Evolutionary conservation across 2,329 filamentous ascomycete genomes (phyloP).

Genomic region (Xylariales sp.): DNA sequence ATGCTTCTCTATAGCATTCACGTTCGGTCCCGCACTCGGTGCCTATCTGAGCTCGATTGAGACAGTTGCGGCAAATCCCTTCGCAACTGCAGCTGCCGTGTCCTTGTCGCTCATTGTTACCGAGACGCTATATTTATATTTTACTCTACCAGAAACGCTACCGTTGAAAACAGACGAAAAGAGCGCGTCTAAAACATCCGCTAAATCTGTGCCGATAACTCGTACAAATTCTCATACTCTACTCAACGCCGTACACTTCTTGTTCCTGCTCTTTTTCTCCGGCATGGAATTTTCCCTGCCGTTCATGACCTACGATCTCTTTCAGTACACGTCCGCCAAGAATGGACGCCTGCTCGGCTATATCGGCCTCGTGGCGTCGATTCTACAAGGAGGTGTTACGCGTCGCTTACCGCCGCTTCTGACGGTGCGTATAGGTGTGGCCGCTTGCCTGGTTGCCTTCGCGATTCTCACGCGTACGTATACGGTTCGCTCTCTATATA

Average conservation of each 20-base stretch:
- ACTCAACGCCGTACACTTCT: constrained; percentile 86
- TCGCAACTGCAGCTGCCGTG: constrained; percentile 90
- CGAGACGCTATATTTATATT: constrained; percentile 90
- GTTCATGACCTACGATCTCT: constrained; percentile 97
- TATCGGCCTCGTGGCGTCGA: constrained; percentile 87
- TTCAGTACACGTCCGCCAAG: constrained; percentile 80
- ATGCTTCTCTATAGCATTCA: constrained; percentile 97
- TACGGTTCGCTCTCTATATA: constrained; percentile 78
- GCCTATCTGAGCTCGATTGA: constrained; percentile 84
- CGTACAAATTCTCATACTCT: constrained; percentile 86
- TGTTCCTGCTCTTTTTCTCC: constrained; percentile 96
- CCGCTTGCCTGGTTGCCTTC: constrained; percentile 83
- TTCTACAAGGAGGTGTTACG: constrained; percentile 94
- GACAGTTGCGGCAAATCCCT: constrained; percentile 87
- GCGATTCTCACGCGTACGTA: constrained; percentile 78
- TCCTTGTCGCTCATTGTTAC: constrained; percentile 84
- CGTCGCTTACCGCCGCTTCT: constrained; percentile 83
- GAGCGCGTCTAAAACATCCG: constrained; percentile 41
- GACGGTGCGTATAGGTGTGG: constrained; percentile 82
- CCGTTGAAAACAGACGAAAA: constrained; percentile 63
- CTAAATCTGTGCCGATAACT: constrained; percentile 48
- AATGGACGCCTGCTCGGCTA: constrained; percentile 90
- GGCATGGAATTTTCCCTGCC: constrained; percentile 98
- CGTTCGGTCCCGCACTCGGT: constrained; percentile 91
- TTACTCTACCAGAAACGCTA: constrained; percentile 86